Conservation (phyloP, 352 stramenopile genomes). For the Phytophthora sp. region DNA sequence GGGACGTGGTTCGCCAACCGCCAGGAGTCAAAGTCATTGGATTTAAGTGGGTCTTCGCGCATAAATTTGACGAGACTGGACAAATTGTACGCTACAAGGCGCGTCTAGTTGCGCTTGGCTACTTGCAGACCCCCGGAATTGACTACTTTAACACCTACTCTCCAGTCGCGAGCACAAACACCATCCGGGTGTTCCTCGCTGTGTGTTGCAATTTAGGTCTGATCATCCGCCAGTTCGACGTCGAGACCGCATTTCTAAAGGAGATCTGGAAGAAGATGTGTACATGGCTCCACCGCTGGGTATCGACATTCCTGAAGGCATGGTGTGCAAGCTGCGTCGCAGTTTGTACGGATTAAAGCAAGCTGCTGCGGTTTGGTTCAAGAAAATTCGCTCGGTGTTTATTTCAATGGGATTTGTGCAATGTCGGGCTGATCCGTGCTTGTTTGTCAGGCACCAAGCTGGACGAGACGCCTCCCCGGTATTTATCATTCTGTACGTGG, state of each 20-base stretch:
- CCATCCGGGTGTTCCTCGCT: conserved; percentile 28
- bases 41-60: conserved; percentile 35
- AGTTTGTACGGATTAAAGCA: conserved; percentile 48
- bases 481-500: conserved; percentile 17
- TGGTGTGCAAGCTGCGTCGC: conserved; percentile 28
- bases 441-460: not conserved
- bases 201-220: conserved; percentile 19
- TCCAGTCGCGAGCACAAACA: conserved; percentile 25
- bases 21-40: conserved; percentile 19
- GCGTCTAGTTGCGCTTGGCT: conserved; percentile 28
- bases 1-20: conserved; percentile 1
- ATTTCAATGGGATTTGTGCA: not conserved
- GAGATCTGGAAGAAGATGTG: conserved; percentile 28
- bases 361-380: conserved; percentile 32
- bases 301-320: conserved; percentile 1
- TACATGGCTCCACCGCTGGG: conserved; percentile 31
- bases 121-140: conserved; percentile 15
- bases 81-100: conserved; percentile 35
- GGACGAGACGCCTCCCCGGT: not conserved
- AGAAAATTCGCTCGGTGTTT: conserved; percentile 18
- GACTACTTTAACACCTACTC: conserved; percentile 37
- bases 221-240: conserved; percentile 26
- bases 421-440: not conserved
- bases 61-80: conserved; percentile 20
- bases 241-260: conserved; percentile 48